phyloP scores from a whole-genome alignment of 1,139 yeast species.

The Casaregolazyma suthepensis region DNA sequence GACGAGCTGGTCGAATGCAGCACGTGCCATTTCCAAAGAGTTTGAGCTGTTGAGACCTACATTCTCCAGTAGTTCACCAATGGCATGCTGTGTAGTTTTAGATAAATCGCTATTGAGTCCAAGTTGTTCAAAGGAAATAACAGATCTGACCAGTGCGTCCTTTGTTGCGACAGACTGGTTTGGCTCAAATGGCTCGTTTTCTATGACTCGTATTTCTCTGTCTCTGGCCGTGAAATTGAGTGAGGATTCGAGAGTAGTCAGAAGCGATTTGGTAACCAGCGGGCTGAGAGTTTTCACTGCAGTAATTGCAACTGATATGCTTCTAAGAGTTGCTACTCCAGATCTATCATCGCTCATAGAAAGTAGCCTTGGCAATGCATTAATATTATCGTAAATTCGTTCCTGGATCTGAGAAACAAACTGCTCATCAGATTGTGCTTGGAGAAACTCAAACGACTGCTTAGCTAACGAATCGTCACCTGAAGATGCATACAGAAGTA shows the following conservation, averaged over 20 bases:
- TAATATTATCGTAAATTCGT: constrained; percentile 28
- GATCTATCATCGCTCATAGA: constrained; percentile 25
- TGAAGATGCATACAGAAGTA: constrained; percentile 22
- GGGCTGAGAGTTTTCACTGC: background rate
- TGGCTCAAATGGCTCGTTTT: background rate
- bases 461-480: background rate
- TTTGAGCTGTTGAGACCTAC: background rate
- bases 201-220: background rate
- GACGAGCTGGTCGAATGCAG: background rate
- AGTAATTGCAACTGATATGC: constrained; percentile 2
- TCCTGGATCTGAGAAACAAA: constrained; percentile 21
- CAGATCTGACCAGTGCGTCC: background rate
- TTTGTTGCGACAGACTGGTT: background rate
- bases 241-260: background rate
- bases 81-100: background rate
- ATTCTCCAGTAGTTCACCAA: constrained; percentile 3
- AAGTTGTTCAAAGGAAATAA: background rate
- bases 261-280: background rate
- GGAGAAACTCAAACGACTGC: constrained; percentile 27
- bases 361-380: constrained; percentile 28
- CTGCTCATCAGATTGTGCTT: constrained; percentile 14
- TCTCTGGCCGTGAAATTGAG: constrained; percentile 2
- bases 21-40: background rate
- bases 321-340: background rate
- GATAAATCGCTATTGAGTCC: constrained; percentile 4